Conservation (phyloP, 805 yeast species). For the Candida anglica region DNA sequence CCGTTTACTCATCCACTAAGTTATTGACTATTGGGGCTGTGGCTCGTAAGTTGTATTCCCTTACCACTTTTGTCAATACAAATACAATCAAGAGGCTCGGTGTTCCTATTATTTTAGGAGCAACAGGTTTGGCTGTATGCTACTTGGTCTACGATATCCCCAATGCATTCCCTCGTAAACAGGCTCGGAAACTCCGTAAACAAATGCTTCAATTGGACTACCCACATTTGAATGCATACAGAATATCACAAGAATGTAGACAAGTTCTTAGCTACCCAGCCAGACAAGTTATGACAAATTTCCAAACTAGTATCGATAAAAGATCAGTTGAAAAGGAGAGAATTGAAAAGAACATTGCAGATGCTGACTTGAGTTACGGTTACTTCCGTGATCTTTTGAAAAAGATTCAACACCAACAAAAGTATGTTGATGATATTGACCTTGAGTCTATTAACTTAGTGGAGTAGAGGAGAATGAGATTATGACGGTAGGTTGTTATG, state of each 20-base stretch:
- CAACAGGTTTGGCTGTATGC: constrained; percentile 49
- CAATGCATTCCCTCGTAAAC: constrained; percentile 79
- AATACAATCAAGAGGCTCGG: constrained; percentile 44
- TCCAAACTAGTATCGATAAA: constrained; percentile 64
- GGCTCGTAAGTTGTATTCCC: constrained; percentile 32
- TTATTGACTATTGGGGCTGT: constrained; percentile 39
- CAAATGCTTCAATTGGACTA: constrained; percentile 71
- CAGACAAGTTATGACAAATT: constrained; percentile 69
- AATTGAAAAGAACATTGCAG: constrained; percentile 46
- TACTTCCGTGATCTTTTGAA: constrained; percentile 51
- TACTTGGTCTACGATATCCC: constrained; percentile 81
- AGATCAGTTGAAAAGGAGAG: constrained; percentile 55
- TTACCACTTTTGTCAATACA: constrained; percentile 32
- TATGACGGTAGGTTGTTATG: no score
- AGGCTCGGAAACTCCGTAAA: constrained; percentile 63
- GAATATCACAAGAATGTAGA: constrained; percentile 79
- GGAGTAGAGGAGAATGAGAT: constrained; percentile 17
- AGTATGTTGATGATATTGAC: constrained; percentile 38
- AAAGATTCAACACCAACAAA: constrained; percentile 41
- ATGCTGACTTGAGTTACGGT: constrained; percentile 51
- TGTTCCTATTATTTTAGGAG: constrained; percentile 49
- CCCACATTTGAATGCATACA: constrained; percentile 68
- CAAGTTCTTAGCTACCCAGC: constrained; percentile 78
- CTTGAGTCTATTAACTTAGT: constrained; percentile 40
- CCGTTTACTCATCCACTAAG: constrained; percentile 36